Evolutionary conservation across 306 rosid genomes (phyloP).

Genomic region (Vigna hirtella): DNA sequence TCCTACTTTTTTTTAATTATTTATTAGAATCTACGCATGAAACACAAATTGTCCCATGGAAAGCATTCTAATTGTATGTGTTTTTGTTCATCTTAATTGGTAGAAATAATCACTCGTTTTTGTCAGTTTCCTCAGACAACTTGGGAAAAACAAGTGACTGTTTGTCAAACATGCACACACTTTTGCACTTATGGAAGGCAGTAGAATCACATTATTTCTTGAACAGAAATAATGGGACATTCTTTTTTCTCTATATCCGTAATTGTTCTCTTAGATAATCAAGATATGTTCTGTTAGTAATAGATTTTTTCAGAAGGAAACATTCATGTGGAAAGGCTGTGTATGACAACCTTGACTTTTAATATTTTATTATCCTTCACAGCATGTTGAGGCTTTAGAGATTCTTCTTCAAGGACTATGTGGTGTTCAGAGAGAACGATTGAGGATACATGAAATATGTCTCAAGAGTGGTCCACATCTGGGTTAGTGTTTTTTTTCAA

Average conservation of each 20-base stretch:
- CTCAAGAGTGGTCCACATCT: slow-evolving; percentile 86
- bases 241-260: slow-evolving; percentile 11
- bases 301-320: background rate
- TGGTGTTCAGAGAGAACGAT: slow-evolving; percentile 83
- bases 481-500: slow-evolving; percentile 54
- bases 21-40: background rate
- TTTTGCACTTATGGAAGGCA: background rate
- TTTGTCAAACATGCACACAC: background rate
- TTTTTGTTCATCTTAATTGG: background rate
- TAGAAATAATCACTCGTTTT: background rate
- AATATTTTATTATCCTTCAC: slow-evolving; percentile 44
- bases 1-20: background rate
- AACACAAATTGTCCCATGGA: background rate
- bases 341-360: slow-evolving; percentile 18
- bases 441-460: slow-evolving; percentile 88
- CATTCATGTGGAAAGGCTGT: background rate
- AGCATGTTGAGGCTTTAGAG: slow-evolving; percentile 98
- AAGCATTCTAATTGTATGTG: background rate
- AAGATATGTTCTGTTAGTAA: slow-evolving; percentile 5
- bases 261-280: slow-evolving; percentile 3
- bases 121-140: background rate
- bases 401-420: slow-evolving; percentile 97
- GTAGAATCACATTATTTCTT: background rate
- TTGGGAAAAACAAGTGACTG: too few species aligned
- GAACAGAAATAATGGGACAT: slow-evolving; percentile 20